phyloP scores from a whole-genome alignment of 192 early-diverging fungal genomes.

The Allomyces macrogynus region DNA sequence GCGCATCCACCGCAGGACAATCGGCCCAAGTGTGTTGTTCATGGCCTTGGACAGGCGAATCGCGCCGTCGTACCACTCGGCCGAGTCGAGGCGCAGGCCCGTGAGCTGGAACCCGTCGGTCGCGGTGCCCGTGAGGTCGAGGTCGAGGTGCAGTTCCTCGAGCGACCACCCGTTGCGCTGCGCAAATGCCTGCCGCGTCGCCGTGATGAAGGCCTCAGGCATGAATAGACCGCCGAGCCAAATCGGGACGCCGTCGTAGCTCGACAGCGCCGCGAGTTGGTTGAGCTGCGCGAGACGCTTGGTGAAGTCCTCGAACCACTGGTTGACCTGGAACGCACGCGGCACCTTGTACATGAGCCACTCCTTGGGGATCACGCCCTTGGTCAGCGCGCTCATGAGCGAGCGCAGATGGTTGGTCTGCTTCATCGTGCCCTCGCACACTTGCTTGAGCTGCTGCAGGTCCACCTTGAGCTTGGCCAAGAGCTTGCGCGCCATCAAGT shows the following conservation, averaged over 20 bases:
- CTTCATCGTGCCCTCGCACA: conserved; percentile 57
- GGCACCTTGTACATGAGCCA: conserved; percentile 54
- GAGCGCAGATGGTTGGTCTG: conserved; percentile 70
- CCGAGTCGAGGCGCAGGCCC: neutral
- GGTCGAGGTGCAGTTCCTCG: conserved; percentile 49
- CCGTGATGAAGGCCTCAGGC: conserved; percentile 80
- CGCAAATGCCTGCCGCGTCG: conserved; percentile 67
- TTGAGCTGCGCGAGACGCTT: conserved; percentile 42
- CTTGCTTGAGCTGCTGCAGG: conserved; percentile 33
- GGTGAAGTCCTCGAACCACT: conserved; percentile 58
- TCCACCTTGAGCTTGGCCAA: conserved; percentile 43
- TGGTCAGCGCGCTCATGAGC: conserved; percentile 43
- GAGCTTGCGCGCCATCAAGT: conserved; percentile 32
- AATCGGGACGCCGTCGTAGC: conserved; percentile 20
- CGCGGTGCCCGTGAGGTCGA: conserved; percentile 12
- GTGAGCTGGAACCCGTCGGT: neutral
- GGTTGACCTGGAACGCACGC: conserved; percentile 28
- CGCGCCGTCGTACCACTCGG: conserved; percentile 2
- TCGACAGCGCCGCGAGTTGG: conserved; percentile 18
- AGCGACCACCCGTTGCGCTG: conserved; percentile 53
- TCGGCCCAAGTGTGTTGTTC: neutral
- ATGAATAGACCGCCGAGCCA: conserved; percentile 74
- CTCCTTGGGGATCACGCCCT: conserved; percentile 44
- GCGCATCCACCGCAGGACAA: neutral
- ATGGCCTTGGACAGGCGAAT: neutral